phyloP scores from a whole-genome alignment of 2,329 filamentous ascomycete genomes.

The Setomelanomma holmii region DNA sequence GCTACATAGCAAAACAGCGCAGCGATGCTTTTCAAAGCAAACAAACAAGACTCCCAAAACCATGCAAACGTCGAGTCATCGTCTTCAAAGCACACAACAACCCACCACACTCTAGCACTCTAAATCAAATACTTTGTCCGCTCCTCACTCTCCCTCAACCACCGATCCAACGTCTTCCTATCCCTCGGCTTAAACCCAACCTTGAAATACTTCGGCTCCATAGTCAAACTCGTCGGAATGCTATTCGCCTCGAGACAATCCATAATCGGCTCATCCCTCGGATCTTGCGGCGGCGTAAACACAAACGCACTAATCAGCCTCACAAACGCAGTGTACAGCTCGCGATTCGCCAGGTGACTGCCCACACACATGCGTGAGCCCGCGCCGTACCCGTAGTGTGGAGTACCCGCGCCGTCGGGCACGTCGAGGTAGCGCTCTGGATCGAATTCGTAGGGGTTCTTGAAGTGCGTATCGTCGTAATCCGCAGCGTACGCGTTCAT shows the following conservation, averaged over 20 bases:
- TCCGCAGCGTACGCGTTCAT: slow-evolving; percentile 78
- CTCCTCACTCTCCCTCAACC: slow-evolving; percentile 57
- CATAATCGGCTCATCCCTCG: slow-evolving; percentile 51
- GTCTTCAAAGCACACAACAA: background rate
- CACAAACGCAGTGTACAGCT: slow-evolving; percentile 57
- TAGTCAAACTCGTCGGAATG: slow-evolving; percentile 56
- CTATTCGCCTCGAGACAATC: slow-evolving; percentile 56
- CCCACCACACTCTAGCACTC: background rate
- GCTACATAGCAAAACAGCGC: background rate
- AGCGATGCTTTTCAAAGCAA: background rate
- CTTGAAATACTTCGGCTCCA: slow-evolving; percentile 61
- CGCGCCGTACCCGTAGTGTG: slow-evolving; percentile 58
- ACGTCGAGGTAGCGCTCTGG: slow-evolving; percentile 72
- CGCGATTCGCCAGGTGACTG: slow-evolving; percentile 52
- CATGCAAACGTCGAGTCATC: no score
- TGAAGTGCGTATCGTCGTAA: slow-evolving; percentile 74
- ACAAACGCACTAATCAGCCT: slow-evolving; percentile 57
- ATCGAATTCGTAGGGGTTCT: slow-evolving; percentile 67
- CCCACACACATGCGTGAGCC: slow-evolving; percentile 57
- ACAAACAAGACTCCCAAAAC: background rate
- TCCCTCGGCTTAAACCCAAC: slow-evolving; percentile 56
- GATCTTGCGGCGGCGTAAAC: slow-evolving; percentile 51
- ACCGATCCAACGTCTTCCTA: slow-evolving; percentile 50
- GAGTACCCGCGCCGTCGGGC: slow-evolving; percentile 54
- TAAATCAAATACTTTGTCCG: slow-evolving; percentile 50